Percentiles rank a stretch among this genome's conserved stretches.
These are phyloP conservation scores for Coemansia umbellata DNA, from an alignment of 192 early-diverging fungal genomes.

Conservation along the genomic window DNA sequence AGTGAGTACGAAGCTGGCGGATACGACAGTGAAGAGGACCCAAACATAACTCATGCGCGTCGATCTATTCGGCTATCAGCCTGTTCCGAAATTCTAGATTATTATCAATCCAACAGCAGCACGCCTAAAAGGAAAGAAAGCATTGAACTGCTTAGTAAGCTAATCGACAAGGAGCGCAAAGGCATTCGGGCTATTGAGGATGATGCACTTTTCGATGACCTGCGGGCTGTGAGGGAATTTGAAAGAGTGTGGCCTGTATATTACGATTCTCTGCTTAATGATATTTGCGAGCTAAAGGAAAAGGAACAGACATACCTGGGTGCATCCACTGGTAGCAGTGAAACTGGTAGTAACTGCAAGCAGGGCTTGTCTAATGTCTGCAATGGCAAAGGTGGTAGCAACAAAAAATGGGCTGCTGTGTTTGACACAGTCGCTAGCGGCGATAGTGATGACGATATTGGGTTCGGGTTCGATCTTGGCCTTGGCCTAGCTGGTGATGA, in stretches of 20 bases:
- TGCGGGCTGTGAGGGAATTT: background rate
- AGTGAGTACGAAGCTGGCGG: background rate
- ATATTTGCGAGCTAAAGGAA: constrained; percentile 5
- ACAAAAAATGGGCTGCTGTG: background rate
- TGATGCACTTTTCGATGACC: constrained; percentile 5
- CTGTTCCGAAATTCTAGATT: constrained; percentile 4
- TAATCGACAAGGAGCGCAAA: background rate
- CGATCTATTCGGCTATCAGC: constrained; percentile 5
- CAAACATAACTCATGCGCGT: constrained; percentile 3
- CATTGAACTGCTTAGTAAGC: background rate
- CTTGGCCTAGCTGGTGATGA: background rate
- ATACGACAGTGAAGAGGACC: constrained; percentile 24
- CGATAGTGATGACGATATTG: constrained; percentile 2
- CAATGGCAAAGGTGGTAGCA: background rate
- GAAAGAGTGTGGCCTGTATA: constrained; percentile 19
- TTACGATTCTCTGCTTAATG: constrained; percentile 15
- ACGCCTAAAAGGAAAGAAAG: background rate
- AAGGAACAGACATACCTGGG: too few species aligned
- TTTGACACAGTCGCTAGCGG: constrained; percentile 3
- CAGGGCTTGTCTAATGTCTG: too few species aligned
- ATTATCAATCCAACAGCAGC: constrained; percentile 5
- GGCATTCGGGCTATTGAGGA: constrained; percentile 7
- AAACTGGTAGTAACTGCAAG: too few species aligned
- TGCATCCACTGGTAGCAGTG: too few species aligned
- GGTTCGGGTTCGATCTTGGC: background rate